Evolutionary conservation across 306 rosid genomes (phyloP), one percentile per base, ranked within the genome.

Genomic region (Psophocarpus tetragonolobus): DNA sequence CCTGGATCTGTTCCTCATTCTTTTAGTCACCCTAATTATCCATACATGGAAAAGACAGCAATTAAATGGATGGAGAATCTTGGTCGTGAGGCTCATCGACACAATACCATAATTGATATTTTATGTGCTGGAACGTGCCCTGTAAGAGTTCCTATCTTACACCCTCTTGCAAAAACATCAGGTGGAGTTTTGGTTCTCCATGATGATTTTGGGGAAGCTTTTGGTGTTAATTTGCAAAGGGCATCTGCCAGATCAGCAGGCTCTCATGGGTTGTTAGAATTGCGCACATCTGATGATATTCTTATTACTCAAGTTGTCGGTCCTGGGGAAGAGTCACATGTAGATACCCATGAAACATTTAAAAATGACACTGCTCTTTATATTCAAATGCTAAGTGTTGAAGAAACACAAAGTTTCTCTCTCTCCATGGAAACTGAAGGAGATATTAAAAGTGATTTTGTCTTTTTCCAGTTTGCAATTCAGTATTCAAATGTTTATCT

Each of bases 71-170:
- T 91, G 98, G 97, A 95, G 65, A 87, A 88, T 81, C 87, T 95
- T 56, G 99, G 99, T 62, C 88, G 71, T 41, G 93, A 90, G 88
- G 96, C 96, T 79, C 92, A 88, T 87, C 85, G 84, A 57, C 97
- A 90, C 79, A 87, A 84, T 84, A 86, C 91, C 5, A 85, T 92
- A 21, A 89, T 95, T 82, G 99, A 95, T 78, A 83, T 95, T 87
- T 87, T 95, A 75, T 95, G 99, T 68, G 99, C 99, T 82, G 99
- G 99, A 76, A 91, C 95, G 8, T 95, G 99, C 88, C 97, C 99
- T 33, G 91, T 92, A 68, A 92, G 99, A 86, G 92, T 95, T 81
- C 96, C 99, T 78, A 84, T 92, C 66, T 80, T 95, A 83, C 97
- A 92, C 82, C 99, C 99, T 82, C 96, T 95, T 66, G 96, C 97